A percentile compares a stretch with the other conserved stretches of the same genome.
Conservation (phyloP, 2,329 filamentous ascomycete genomes). For the Clarireedia homoeocarpa region DNA sequence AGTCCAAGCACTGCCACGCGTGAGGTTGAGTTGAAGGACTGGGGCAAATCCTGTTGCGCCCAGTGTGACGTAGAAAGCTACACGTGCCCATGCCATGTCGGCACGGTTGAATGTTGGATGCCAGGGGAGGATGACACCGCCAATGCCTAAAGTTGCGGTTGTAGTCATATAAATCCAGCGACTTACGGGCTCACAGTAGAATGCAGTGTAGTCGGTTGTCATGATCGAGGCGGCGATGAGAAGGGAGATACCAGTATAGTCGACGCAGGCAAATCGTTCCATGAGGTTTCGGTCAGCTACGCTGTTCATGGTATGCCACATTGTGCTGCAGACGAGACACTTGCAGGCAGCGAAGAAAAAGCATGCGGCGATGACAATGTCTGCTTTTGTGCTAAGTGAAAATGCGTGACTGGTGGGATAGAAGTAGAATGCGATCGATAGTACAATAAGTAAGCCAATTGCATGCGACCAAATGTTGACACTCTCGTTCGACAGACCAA, state of each 20-base stretch:
- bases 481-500: slow-evolving; percentile 81
- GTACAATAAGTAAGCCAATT: slow-evolving; percentile 78
- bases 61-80: slow-evolving; percentile 84
- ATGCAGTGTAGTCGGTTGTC: slow-evolving; percentile 96
- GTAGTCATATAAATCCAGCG: slow-evolving; percentile 79
- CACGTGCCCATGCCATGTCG: slow-evolving; percentile 89
- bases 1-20: slow-evolving; percentile 74
- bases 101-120: slow-evolving; percentile 87
- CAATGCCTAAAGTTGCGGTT: slow-evolving; percentile 74
- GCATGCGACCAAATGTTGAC: slow-evolving; percentile 98
- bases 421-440: slow-evolving; percentile 89
- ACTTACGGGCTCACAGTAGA: slow-evolving; percentile 90
- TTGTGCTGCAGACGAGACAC: slow-evolving; percentile 86
- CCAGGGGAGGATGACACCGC: slow-evolving; percentile 90
- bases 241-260: slow-evolving; percentile 95
- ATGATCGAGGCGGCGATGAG: slow-evolving; percentile 94
- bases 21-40: slow-evolving; percentile 72
- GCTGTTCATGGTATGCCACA: slow-evolving; percentile 99
- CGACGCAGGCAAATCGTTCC: slow-evolving; percentile 93
- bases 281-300: slow-evolving; percentile 85
- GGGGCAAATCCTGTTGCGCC: slow-evolving; percentile 85
- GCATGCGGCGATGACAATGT: slow-evolving; percentile 82
- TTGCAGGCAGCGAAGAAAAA: slow-evolving; percentile 97
- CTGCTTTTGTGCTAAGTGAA: slow-evolving; percentile 73
- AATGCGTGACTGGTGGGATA: slow-evolving; percentile 88